Percentiles rank a stretch among this genome's conserved stretches.
phyloP scores from a whole-genome alignment of 768 basidiomycete species.

The Porpolomopsis calyptriformis region DNA sequence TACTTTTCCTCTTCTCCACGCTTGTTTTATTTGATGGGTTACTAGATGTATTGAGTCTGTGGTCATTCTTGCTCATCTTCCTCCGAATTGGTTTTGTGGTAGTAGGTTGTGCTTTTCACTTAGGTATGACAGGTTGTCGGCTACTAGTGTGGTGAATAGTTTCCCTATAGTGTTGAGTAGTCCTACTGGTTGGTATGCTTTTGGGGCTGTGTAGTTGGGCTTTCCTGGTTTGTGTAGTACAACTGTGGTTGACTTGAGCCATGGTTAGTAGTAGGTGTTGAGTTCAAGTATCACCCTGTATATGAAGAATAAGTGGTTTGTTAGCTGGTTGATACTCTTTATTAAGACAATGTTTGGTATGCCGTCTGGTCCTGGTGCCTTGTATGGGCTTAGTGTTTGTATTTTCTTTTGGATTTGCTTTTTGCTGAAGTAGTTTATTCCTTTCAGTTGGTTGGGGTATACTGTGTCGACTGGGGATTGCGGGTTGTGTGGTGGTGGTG shows the following conservation, averaged over 20 bases:
- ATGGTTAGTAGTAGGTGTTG: conserved; percentile 7
- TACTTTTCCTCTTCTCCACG: conserved; percentile 26
- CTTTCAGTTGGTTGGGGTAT: conserved; percentile 8
- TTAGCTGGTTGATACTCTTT: conserved; percentile 7
- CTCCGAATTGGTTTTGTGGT: conserved; percentile 27
- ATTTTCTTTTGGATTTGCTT: conserved; percentile 9
- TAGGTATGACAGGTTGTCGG: conserved; percentile 16
- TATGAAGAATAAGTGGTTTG: conserved; percentile 9
- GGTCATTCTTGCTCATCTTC: conserved; percentile 27
- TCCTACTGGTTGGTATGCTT: conserved; percentile 28
- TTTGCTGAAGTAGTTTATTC: conserved; percentile 5
- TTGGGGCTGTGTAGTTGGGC: conserved; percentile 21
- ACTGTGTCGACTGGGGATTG: conserved; percentile 9
- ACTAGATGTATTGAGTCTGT: conserved; percentile 26
- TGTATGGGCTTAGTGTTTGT: conserved; percentile 10
- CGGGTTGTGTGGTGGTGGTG: neutral
- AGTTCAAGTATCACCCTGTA: conserved; percentile 11
- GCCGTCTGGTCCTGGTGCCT: conserved; percentile 17
- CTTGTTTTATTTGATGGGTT: conserved; percentile 23
- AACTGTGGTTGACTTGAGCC: conserved; percentile 19
- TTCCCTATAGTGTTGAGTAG: conserved; percentile 25
- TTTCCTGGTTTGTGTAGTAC: conserved; percentile 27
- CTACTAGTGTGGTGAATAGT: conserved; percentile 14
- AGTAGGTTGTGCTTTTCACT: conserved; percentile 24
- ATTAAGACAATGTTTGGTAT: conserved; percentile 19